These are phyloP conservation scores for Geranomyces variabilis DNA, from an alignment of 192 early-diverging fungal genomes.

Conservation along the genomic window DNA sequence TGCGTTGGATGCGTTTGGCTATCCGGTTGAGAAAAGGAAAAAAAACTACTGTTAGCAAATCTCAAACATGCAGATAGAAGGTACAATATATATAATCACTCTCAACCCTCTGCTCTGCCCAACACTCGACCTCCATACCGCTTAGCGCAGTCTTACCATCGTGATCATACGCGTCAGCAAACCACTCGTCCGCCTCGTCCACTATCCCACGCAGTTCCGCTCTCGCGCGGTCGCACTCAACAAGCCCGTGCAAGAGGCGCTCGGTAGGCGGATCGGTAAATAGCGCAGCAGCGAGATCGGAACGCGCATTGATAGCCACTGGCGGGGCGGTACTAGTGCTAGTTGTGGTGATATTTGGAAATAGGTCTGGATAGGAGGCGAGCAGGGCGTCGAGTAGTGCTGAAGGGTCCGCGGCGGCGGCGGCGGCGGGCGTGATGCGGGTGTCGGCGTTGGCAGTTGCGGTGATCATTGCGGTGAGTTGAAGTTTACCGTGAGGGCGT, in stretches of 20 bases:
- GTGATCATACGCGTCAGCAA: not conserved
- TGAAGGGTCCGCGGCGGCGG: too few species aligned
- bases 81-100: not conserved
- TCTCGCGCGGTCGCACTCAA: not conserved
- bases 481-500: too few species aligned
- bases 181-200: not conserved
- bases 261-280: conserved; percentile 2
- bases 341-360: too few species aligned
- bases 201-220: not conserved
- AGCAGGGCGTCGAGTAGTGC: too few species aligned
- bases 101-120: too few species aligned
- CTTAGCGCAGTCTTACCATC: conserved; percentile 1
- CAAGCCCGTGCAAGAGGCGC: not conserved
- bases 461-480: too few species aligned
- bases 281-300: conserved; percentile 4
- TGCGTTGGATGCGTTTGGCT: conserved; percentile 3
- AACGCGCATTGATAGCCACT: not conserved
- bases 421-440: too few species aligned
- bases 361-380: too few species aligned
- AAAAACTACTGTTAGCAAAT: too few species aligned
- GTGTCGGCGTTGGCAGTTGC: too few species aligned
- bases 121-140: not conserved
- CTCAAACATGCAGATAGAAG: too few species aligned
- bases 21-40: too few species aligned
- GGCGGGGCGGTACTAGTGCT: not conserved